Evolutionary conservation across 1,284 basidiomycete species (phyloP).

Genomic region (Papiliotrema laurentii): DNA sequence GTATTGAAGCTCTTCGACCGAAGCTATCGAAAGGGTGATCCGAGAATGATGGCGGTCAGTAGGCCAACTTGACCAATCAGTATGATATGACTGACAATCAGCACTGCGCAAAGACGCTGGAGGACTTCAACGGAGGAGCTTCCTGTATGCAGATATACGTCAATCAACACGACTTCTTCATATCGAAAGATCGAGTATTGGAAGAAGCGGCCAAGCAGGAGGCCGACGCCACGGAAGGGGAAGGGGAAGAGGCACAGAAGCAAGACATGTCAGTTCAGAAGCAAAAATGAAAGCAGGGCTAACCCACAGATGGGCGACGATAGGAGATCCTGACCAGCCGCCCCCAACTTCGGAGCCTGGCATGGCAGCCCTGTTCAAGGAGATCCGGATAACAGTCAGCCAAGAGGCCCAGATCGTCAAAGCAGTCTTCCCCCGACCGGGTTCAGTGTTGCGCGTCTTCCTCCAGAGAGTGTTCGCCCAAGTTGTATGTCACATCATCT

Average conservation of each 20-base stretch:
- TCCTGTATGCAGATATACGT: conserved; percentile 99
- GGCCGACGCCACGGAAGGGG: conserved; percentile 57
- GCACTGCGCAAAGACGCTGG: conserved; percentile 94
- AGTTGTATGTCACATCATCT: conserved; percentile 59
- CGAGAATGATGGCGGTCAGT: conserved; percentile 96
- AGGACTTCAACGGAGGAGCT: conserved; percentile 96
- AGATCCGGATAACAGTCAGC: conserved; percentile 85
- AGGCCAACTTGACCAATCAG: background rate
- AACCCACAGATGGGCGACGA: conserved; percentile 64
- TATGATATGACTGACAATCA: conserved; percentile 36
- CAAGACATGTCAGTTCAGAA: conserved; percentile 57
- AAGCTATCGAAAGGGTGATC: conserved; percentile 92
- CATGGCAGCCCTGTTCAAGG: conserved; percentile 71
- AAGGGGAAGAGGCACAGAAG: conserved; percentile 3
- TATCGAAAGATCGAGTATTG: conserved; percentile 64
- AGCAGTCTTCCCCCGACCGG: conserved; percentile 95
- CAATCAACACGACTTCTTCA: conserved; percentile 99
- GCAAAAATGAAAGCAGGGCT: background rate
- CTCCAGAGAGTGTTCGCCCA: conserved; percentile 97
- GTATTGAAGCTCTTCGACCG: conserved; percentile 94
- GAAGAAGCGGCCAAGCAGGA: conserved; percentile 40
- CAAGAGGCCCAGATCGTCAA: conserved; percentile 98
- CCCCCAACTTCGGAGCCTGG: conserved; percentile 79
- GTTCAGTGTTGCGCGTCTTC: conserved; percentile 98
- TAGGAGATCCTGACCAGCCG: conserved; percentile 72